Conservation (phyloP, 768 basidiomycete genomes). For the Hypsizygus marmoreus region DNA sequence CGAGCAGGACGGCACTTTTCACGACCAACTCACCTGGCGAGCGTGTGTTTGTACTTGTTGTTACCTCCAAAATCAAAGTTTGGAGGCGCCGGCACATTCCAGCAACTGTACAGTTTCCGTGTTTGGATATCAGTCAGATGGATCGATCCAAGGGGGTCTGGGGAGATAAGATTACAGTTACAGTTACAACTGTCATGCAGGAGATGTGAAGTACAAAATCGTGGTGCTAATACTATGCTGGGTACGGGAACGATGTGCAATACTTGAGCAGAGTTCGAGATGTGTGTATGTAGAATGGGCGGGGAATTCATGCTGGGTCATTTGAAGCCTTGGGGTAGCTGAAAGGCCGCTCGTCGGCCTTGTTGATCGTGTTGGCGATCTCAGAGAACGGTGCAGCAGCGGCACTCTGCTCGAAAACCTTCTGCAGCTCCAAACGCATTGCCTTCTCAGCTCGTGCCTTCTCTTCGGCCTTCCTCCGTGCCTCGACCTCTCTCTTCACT, state of each 20-base stretch:
- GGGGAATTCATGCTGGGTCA: no score
- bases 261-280: no score
- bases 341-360: conserved; percentile 6
- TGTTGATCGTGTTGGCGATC: conserved; percentile 13
- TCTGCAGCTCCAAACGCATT: conserved; percentile 20
- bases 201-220: conserved; percentile 5
- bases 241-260: no score
- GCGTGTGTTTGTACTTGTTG: conserved; percentile 52
- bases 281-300: no score
- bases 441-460: conserved; percentile 41
- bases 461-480: conserved; percentile 68
- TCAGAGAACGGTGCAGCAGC: conserved; percentile 10
- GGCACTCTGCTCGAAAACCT: conserved; percentile 8
- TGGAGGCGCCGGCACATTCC: conserved; percentile 40
- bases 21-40: conserved; percentile 35
- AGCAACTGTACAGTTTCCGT: conserved; percentile 46
- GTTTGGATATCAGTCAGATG: conserved; percentile 4
- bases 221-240: no score
- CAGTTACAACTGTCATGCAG: conserved; percentile 9
- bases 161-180: background rate
- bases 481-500: conserved; percentile 48
- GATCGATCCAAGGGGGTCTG: background rate
- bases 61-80: conserved; percentile 42
- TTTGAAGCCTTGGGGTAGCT: no score
- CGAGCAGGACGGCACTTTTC: conserved; percentile 27